phyloP scores from a whole-genome alignment of 2,329 filamentous ascomycete species.

The Botrytis fragariae region DNA sequence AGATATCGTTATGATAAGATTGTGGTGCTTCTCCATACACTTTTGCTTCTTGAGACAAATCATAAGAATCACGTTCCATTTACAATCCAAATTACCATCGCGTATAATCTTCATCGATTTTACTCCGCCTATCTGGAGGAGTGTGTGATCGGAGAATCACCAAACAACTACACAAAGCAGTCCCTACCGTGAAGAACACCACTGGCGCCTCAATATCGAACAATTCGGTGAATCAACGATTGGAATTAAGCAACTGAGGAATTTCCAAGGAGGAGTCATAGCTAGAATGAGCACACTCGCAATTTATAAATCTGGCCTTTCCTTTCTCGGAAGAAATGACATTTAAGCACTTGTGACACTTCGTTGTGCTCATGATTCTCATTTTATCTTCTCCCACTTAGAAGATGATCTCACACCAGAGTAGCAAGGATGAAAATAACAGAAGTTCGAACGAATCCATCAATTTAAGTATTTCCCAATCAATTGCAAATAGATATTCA shows the following conservation, averaged over 20 bases:
- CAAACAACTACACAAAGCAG: not conserved
- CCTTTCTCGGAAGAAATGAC: rapidly evolving
- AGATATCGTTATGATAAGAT: not conserved
- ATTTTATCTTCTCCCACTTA: not conserved
- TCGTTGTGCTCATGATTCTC: not conserved
- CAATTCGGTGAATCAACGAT: no score
- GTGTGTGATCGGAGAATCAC: no score
- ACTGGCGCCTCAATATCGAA: not conserved
- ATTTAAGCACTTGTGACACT: not conserved
- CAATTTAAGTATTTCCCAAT: no score
- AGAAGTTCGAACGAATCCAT: no score
- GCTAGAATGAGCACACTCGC: not conserved
- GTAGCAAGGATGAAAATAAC: no score
- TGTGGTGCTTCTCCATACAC: rapidly evolving
- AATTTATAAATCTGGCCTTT: not conserved
- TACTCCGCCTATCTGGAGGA: not conserved
- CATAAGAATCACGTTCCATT: not conserved
- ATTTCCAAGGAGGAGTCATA: not conserved
- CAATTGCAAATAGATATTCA: no score
- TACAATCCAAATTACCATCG: no score
- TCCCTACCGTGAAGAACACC: no score
- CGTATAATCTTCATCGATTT: not conserved
- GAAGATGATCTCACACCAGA: no score
- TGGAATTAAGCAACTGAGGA: not conserved
- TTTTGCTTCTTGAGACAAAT: not conserved